Evolutionary conservation across 1,284 basidiomycete genomes (phyloP), one percentile per base, ranked within the genome.

Genomic region (Apiotrichum sp.): DNA sequence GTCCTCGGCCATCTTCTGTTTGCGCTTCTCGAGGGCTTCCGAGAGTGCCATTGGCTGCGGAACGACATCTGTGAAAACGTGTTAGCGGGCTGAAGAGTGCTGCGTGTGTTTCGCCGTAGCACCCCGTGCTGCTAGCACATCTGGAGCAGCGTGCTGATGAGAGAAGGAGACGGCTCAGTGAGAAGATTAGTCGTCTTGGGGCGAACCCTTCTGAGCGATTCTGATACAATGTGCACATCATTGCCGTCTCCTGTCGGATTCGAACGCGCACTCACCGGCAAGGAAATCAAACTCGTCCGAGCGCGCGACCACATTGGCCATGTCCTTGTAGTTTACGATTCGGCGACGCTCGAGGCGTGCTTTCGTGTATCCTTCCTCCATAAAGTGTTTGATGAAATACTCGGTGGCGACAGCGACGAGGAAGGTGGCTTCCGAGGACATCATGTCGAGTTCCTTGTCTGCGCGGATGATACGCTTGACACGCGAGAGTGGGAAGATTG

Each of bases 391-490:
- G 59, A 79, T 66, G 52, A 77, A 77, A 53, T 76, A 73, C 64
- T 79, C 77, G 10, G 78, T 72, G 13, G 77, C 75, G 32, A 77
- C 71, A 14, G 73, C 65, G 32, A 78, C 68, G 59, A 78, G 66
- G 52, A 78, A 79, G 5, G 72, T 64, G 42, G 78, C 77, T 58
- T 79, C 78, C 36, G 65, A 71, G 29, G 65, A 71, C 67, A 76
- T 75, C 62, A 74, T 71, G 44, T 74, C 70, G 56, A 78, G 58
- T 22, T 79, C 78, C 58, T 75, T 74, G 63, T 79, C 78, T 8
- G 76, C 74, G 58, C 78, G 78, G 62, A 78, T 68, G 58, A 79
- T 77, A 60, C 67, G 66, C 62, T 77, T 74, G 10, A 79, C 67
- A 35, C 77, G 66, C n/a, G 71, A 64, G 6, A 73, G 65, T 6